Evolutionary conservation across 2,329 filamentous ascomycete genomes (phyloP), one percentile per base, ranked within the genome.

Genomic region (Fusarium denticulatum): DNA sequence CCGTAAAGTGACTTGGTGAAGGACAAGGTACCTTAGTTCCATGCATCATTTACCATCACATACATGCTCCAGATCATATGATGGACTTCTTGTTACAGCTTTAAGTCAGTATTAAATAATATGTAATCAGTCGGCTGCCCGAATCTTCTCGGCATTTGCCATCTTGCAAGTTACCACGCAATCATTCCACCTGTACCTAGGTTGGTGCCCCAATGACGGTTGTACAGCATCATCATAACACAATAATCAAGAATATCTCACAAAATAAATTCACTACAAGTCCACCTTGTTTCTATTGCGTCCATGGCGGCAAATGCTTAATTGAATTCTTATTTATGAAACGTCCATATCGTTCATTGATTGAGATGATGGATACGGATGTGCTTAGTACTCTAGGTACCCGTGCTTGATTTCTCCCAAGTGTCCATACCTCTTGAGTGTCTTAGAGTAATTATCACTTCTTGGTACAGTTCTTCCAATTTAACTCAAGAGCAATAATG

Each of bases 151-250:
- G 53, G 34, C 53, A 46, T 34, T 58, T 58, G n/a, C 55, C 37
- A 56, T 56, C 59, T 62, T 40, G 24, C 32, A 49, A 57, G 16
- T 37, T 45, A 30, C 26, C 28, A 43, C 46, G 39, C 45, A 64
- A 49, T 57, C 60, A 49, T 24, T 18, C 64, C 43, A 37, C 64
- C 58, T 28, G 16, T 45, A n/a, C n/a, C n/a, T n/a, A 60, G 26
- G 50, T 56, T 66, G 20, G 50, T 59, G 42, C 58, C 53, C 71
- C 36, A 47, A 65, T 74, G 55, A 64, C 71, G 63, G 52, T 50
- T 43, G 52, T 34, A 55, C n/a, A 72, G 40, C 63, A 73, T 74
- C 67, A 74, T 74, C 36, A 72, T 64, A 62, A 56, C 62, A 57
- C 39, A 39, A 53, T 47, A 59, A 72, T 42, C 59, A 68, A 49